Base-by-base conservation (phyloP, 176 grass and related monocot species). In the Coix lacrymajobi region DNA sequence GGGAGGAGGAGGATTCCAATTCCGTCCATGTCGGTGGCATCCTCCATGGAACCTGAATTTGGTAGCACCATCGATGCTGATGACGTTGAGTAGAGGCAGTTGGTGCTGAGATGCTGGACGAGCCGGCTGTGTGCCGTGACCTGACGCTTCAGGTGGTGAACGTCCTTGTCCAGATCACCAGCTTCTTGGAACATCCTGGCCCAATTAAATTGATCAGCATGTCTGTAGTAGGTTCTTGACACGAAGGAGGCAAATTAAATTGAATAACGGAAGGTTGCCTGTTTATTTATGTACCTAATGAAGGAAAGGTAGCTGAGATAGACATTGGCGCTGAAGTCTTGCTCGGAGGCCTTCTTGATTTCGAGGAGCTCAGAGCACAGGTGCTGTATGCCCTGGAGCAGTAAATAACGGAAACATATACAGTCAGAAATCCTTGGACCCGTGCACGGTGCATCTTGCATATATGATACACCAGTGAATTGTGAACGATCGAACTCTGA, bases 361-460 rank as follows among this genome's bases (percentile, higher is more conserved):
- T 90, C 88, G 46, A 88, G 83, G 63, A 94, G 85, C 75, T 94
- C 92, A 10, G 83, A 90, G 60, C 92, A 86, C 58, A 94, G 44
- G 48, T 85, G 88, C 6, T 88, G 78, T 58, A 94, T 88, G 31
- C 92, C 92, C 92, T 93, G 76, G 14, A 68, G 19, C 22, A 66
- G 9, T 25, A 3, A 36, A 19, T 25, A 3, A 36, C 7, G 3
- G 15, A 9, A 66, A 10, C 1, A 34, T 17, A 34, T 17, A 33
- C 14, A 73, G 15, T 29, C 44, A 73, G 36, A 60, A 26, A 56
- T 16, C 14, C 14, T 17, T 11, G 39, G 3, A 16, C 3, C 15
- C 45, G n/a, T n/a, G n/a, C n/a, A n/a, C n/a, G n/a, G n/a, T n/a
- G n/a, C n/a, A n/a, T n/a, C n/a, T n/a, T n/a, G n/a, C n/a, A n/a